A percentile compares a stretch with the other conserved stretches of the same genome.
These are phyloP conservation scores for Prunus persica DNA, from an alignment of 306 rosid species.

Conservation along the genomic window Prunus_persica_NCBIv2 NC_034010.1:3447501-3448000, in stretches of 20 bases:
- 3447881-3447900: conserved; percentile 55
- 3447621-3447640: neutral
- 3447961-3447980: neutral
- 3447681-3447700: neutral
- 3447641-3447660: conserved; percentile 1
- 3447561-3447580: neutral
- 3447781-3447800: conserved; percentile 69
- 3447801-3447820: conserved; percentile 70
- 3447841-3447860: conserved; percentile 75
- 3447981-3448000: neutral
- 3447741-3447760: conserved; percentile 66
- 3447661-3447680: neutral
- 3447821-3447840: conserved; percentile 69
- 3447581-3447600: neutral
- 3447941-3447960: neutral
- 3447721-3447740: conserved; percentile 72
- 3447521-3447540: neutral
- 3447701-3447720: conserved; percentile 29
- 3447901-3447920: conserved; percentile 49
- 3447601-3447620: neutral
- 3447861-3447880: conserved; percentile 73
- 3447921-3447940: neutral
- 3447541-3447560: neutral
- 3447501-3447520: neutral
- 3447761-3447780: conserved; percentile 63